Conservation (phyloP, 176 grass and related monocot species). For the Lolium multiflorum region DNA sequence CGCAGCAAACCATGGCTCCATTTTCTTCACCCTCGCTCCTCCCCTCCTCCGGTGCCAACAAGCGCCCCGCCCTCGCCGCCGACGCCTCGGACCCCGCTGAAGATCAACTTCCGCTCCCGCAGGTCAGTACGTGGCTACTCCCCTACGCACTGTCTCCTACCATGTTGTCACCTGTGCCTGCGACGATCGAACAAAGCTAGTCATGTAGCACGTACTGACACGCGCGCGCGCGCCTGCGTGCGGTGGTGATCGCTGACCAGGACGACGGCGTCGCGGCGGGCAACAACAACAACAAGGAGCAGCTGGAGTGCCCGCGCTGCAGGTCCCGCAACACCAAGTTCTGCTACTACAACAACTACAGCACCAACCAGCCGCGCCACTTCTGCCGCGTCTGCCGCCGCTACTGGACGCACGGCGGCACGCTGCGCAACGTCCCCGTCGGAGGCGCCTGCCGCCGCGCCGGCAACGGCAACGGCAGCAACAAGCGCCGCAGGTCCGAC, state of each 20-base stretch:
- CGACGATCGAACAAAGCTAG: too few relatives aligned
- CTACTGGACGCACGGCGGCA: slow-evolving; percentile 92
- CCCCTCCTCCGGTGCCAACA: not conserved
- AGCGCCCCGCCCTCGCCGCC: slow-evolving; percentile 29
- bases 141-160: not conserved
- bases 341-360: slow-evolving; percentile 85
- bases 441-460: slow-evolving; percentile 59
- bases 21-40: slow-evolving; percentile 17
- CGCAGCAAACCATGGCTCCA: slow-evolving; percentile 40
- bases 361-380: slow-evolving; percentile 79
- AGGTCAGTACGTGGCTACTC: slow-evolving; percentile 1
- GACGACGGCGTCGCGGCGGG: too few relatives aligned
- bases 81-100: too few relatives aligned
- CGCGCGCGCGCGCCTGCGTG: too few relatives aligned
- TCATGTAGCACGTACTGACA: too few relatives aligned
- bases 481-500: slow-evolving; percentile 60
- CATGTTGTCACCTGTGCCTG: too few relatives aligned
- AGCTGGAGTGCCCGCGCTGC: slow-evolving; percentile 61
- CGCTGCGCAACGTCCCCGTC: slow-evolving; percentile 83
- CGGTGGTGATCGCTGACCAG: too few relatives aligned
- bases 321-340: slow-evolving; percentile 69
- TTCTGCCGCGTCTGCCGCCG: slow-evolving; percentile 74
- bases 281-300: not conserved
- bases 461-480: not conserved
- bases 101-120: not conserved